Evolutionary conservation across 108 stramenopile species (phyloP).

Genomic region (Discostella pseudostelligera): DNA sequence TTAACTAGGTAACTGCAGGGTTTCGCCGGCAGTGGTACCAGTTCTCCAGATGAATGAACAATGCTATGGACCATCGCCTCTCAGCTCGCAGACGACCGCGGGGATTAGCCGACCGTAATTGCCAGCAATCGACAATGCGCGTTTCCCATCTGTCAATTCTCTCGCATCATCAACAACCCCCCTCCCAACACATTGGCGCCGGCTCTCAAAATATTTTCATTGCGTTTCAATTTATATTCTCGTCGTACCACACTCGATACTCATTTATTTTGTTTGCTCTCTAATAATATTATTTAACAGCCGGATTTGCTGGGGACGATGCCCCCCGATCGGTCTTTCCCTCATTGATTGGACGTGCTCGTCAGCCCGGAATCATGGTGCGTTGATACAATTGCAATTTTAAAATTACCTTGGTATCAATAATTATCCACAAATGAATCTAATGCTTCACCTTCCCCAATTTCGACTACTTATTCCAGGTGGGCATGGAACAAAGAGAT

Average conservation of each 20-base stretch:
- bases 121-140: no score
- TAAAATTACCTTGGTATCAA: background rate
- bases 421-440: no score
- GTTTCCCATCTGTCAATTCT: no score
- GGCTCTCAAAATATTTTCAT: background rate
- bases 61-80: no score
- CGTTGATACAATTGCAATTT: conserved; percentile 29
- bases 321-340: conserved; percentile 97
- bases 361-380: conserved; percentile 97
- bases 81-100: no score
- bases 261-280: conserved; percentile 7
- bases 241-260: background rate
- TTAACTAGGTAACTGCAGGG: no score
- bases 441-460: background rate
- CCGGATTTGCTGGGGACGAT: conserved; percentile 94
- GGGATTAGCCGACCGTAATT: no score
- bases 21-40: no score
- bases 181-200: no score
- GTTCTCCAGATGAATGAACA: no score
- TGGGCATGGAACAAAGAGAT: conserved; percentile 99
- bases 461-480: conserved; percentile 24
- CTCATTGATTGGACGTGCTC: conserved; percentile 94
- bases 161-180: background rate
- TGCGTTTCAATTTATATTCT: background rate
- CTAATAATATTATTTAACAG: conserved; percentile 42